Percentiles rank a stretch among this genome's conserved stretches.
Evolutionary conservation across 352 stramenopile genomes (phyloP).

Genomic region (Elongisporangium anandrum): DNA sequence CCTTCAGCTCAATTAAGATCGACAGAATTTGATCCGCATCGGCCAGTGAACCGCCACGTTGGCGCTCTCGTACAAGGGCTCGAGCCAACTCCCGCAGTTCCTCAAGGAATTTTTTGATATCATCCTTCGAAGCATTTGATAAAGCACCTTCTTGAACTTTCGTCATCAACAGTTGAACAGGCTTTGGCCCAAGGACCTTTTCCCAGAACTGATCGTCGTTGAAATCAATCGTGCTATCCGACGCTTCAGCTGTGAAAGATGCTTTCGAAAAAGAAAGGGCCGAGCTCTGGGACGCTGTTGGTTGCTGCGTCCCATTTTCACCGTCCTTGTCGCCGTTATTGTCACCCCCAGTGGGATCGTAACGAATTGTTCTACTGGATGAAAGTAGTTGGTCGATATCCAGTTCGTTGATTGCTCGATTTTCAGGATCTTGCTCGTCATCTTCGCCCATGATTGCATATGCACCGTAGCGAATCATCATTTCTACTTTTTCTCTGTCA

Average conservation of each 20-base stretch:
- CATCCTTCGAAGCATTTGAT: constrained; percentile 60
- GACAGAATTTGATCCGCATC: constrained; percentile 84
- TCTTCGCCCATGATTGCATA: constrained; percentile 98
- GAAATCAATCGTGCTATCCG: constrained; percentile 86
- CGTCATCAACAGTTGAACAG: constrained; percentile 82
- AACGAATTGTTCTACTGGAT: constrained; percentile 84
- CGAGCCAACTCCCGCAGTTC: constrained; percentile 75
- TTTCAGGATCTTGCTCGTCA: constrained; percentile 90
- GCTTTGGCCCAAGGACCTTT: constrained; percentile 85
- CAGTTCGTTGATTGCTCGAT: constrained; percentile 86
- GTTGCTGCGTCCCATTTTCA: constrained; percentile 25
- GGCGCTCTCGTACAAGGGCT: constrained; percentile 78
- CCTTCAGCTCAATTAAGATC: constrained; percentile 87
- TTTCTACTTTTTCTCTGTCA: constrained; percentile 97
- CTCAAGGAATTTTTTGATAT: constrained; percentile 79
- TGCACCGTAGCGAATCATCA: constrained; percentile 97
- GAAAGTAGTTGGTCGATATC: constrained; percentile 86
- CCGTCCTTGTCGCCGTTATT: constrained; percentile 36
- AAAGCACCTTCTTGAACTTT: constrained; percentile 86
- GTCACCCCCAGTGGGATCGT: constrained; percentile 65
- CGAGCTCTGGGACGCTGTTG: constrained; percentile 39
- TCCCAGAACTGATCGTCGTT: constrained; percentile 91
- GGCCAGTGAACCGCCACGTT: constrained; percentile 75
- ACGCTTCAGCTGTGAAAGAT: constrained; percentile 82
- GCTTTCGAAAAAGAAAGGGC: constrained; percentile 88